A percentile compares a stretch with the other conserved stretches of the same genome.
Evolutionary conservation across 192 early-diverging fungal genomes (phyloP).

Genomic region (Piromyces finnis): DNA sequence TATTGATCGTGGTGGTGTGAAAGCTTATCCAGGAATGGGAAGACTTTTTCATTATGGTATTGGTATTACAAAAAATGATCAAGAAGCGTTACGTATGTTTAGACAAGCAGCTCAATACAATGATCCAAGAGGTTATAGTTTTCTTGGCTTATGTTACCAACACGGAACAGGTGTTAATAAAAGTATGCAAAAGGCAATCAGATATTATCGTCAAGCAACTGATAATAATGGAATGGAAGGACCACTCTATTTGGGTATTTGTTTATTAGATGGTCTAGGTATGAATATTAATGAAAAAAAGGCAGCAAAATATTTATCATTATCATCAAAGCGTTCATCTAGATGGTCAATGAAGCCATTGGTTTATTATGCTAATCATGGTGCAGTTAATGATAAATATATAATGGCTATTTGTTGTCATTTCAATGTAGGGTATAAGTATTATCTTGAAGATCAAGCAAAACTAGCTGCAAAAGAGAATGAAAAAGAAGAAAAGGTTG

Average conservation of each 20-base stretch:
- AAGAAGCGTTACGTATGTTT: neutral
- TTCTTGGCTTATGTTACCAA: neutral
- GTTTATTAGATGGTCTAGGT: neutral
- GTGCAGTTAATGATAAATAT: neutral
- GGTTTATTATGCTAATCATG: neutral
- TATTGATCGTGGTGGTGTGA: neutral
- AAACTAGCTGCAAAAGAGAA: constrained; percentile 29
- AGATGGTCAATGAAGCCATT: neutral
- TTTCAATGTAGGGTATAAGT: neutral
- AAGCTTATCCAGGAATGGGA: neutral
- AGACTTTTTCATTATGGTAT: neutral
- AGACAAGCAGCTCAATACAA: neutral
- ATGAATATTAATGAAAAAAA: neutral
- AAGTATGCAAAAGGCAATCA: neutral
- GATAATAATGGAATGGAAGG: neutral
- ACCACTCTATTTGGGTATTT: neutral
- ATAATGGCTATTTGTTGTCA: neutral
- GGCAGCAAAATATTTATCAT: neutral
- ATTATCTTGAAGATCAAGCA: neutral
- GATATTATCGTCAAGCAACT: neutral
- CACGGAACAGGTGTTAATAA: neutral
- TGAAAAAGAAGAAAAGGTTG: constrained; percentile 32
- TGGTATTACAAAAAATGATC: neutral
- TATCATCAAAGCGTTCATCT: neutral
- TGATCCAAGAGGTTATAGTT: neutral